Evolutionary conservation across 345 rosid genomes (phyloP), one percentile per base, ranked within the genome.

Genomic region (Syzygium jambos): DNA sequence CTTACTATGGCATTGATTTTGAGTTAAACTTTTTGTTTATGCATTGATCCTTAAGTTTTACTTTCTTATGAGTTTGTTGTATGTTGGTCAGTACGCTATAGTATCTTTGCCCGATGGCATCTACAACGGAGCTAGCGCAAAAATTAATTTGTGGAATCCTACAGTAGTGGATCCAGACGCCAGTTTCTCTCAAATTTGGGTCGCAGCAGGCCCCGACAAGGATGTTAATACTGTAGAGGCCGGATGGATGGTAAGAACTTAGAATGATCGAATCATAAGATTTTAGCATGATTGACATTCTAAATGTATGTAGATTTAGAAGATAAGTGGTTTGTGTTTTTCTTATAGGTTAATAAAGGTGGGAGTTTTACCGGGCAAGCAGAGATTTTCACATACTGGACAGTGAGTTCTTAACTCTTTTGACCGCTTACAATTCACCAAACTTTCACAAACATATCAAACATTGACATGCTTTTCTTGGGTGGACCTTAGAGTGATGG

Each of bases 371-470:
- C 87, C 51, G 29, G 56, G 1, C 3, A 85, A 2, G 61, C 91
- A 30, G 65, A 89, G 85, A 29, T 85, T 25, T 93, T 91, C 86
- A 23, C 54, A 30, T 92, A 54, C 14, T 92, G 90, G 91, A 93
- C 92, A 5, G 92, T 93, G 43, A 92, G 90, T 87, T 63, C 38
- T 5, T 25, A n/a, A 17, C 13, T 43, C 27, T 53, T 7, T 19
- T 22, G 9, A 17, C 10, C 5, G 23, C 30, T 43, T 51, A n/a
- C 49, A 16, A 15, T 83, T 51, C 55, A 83, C 49, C 77, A 8
- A 46, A 29, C 41, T 63, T 14, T 73, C 7, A 11, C 9, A 25
- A 13, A 38, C 46, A 55, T 59, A 65, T 68, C 10, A 13, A 63
- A 6, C 34, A 7, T 14, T 7, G 65, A 57, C 29, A 57, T n/a